phyloP scores from a whole-genome alignment of 176 grass and related monocot species.

The Melocanna baccifera region DNA sequence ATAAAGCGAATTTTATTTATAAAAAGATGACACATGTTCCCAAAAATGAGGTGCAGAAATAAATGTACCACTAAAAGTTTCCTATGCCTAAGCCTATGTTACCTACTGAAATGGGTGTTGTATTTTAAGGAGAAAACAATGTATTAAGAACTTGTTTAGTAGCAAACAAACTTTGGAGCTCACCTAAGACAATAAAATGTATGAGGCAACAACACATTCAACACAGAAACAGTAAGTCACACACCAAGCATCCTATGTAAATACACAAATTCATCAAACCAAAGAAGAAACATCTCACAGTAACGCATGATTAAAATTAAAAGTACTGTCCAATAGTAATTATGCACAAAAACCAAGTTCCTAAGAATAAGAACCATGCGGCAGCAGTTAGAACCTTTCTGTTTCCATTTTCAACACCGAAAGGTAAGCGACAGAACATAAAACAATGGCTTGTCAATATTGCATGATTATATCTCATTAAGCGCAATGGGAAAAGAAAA shows the following conservation, averaged over 20 bases:
- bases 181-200: neutral
- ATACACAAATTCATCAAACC: neutral
- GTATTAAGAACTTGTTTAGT: neutral
- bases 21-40: neutral
- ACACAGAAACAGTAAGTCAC: neutral
- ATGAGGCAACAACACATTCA: neutral
- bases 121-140: neutral
- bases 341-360: constrained; percentile 4
- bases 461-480: constrained; percentile 3
- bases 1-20: neutral
- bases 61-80: neutral
- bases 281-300: neutral
- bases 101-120: neutral
- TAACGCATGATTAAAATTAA: neutral
- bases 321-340: neutral
- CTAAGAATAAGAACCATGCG: neutral
- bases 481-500: neutral
- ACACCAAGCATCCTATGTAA: neutral
- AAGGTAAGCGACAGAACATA: neutral
- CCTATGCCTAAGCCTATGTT: neutral
- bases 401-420: neutral
- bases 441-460: neutral
- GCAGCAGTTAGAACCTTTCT: neutral
- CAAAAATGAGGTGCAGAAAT: neutral
- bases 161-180: constrained; percentile 13